Evolutionary conservation across 1,284 basidiomycete genomes (phyloP), one percentile per base, ranked within the genome.

Genomic region (Amylostereum areolatum): DNA sequence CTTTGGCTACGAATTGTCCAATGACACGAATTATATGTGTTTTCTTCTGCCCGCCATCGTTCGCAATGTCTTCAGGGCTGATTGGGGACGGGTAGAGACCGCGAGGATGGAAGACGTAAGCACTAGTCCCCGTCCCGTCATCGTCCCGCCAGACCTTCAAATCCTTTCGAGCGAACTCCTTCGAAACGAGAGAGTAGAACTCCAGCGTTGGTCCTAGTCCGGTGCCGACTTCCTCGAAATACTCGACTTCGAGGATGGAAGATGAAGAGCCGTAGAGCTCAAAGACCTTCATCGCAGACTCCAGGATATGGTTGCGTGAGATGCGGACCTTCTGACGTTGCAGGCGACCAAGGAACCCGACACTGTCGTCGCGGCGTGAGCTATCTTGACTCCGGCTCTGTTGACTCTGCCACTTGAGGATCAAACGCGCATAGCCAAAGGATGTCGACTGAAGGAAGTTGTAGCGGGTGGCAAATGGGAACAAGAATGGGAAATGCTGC

Each of bases 171-270:
- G 92, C 93, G 66, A 97, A 97, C 68, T 96, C 94, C 62, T 85
- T 88, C 45, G 92, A 95, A 11, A 93, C 93, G 46, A 98, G 73
- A 35, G 93, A 88, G 68, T 97, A 98, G 69, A 99, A 98, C 71
- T 98, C 97, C 33, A 99, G 77, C n/a, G 97, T 99, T 5, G 95
- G 97, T 3, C 97, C 97, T 9, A 99, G 73, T 30, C 97, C 97
- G 2, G 97, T 99, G 25, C 97, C 97, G 45, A 97, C 96, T 73
- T 99, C 97, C 63, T 97, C 94, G 64, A 98, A 98, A 73, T 98
- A 99, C 67, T 99, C 95, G 47, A 99, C 92, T 66, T 99, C 96
- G 24, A 99, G 78, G 41, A 98, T 85, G 1, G 92, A 93, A 5
- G 89, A 90, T 9, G 89, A 93, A 1, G 89, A 90, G 5, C 94